Percentiles rank a stretch among this genome's conserved stretches.
phyloP scores from a whole-genome alignment of 192 early-diverging fungal species.

The Backusella australiensis region DNA sequence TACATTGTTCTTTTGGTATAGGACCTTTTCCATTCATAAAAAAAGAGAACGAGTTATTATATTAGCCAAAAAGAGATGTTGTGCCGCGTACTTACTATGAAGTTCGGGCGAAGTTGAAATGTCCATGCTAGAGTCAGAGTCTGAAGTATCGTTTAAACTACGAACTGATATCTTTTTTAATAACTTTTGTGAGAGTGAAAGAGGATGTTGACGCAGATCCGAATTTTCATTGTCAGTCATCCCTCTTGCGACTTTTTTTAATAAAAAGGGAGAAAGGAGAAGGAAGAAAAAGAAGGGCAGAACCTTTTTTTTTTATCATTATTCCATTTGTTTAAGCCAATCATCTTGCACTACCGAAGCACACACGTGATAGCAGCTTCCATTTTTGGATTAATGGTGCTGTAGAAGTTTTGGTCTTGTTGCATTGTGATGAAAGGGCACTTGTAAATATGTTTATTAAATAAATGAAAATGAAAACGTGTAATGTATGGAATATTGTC shows the following conservation, averaged over 20 bases:
- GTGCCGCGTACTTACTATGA: background rate
- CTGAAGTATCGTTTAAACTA: background rate
- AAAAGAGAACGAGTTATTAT: too few relatives aligned
- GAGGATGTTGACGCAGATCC: background rate
- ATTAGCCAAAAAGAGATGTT: background rate
- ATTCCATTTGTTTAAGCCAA: background rate
- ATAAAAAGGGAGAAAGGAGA: background rate
- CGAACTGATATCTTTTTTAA: conserved; percentile 12
- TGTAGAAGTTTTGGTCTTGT: background rate
- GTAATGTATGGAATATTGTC: background rate
- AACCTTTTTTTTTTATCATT: background rate
- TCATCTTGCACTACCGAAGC: background rate
- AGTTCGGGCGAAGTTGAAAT: background rate
- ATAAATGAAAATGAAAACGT: background rate
- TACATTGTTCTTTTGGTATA: background rate
- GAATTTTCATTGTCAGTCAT: conserved; percentile 15
- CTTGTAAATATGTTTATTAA: too few relatives aligned
- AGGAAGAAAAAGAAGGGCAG: background rate
- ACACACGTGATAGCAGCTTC: background rate
- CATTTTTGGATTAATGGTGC: background rate
- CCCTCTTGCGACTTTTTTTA: background rate
- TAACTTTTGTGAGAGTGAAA: conserved; percentile 7
- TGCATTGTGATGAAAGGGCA: background rate
- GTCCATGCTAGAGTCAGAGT: background rate
- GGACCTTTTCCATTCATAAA: background rate